Evolutionary conservation across 169 alveolate genomes (phyloP).

Genomic region (Eimeria brunetti): DNA sequence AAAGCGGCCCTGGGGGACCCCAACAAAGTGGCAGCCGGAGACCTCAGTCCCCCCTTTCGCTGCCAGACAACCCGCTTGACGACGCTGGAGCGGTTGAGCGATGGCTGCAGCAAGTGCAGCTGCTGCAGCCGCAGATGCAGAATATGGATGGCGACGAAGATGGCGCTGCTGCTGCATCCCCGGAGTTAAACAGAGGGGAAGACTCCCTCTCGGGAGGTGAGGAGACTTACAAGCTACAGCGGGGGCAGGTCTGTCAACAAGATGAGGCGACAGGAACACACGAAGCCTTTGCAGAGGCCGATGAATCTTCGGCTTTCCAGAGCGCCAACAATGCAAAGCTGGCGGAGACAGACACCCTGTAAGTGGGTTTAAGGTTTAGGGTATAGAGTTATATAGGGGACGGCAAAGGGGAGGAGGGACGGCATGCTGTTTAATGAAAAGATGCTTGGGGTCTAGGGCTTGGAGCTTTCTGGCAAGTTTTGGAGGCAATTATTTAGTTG

Average conservation of each 20-base stretch:
- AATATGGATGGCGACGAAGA: not conserved
- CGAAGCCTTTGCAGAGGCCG: conserved; percentile 61
- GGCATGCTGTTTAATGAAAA: not conserved
- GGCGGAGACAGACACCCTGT: conserved; percentile 28
- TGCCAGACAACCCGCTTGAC: conserved; percentile 41
- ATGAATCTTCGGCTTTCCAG: conserved; percentile 1
- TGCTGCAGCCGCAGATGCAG: conserved; percentile 8
- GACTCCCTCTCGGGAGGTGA: not conserved
- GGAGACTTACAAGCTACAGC: conserved; percentile 1
- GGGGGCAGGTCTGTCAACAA: conserved; percentile 54
- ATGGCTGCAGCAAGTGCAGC: conserved; percentile 73
- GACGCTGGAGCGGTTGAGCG: conserved; percentile 58
- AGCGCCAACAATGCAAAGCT: not conserved
- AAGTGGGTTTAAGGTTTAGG: not conserved
- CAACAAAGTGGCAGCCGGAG: conserved; percentile 5
- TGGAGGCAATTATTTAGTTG: not conserved
- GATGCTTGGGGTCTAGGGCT: not conserved
- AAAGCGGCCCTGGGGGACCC: not conserved
- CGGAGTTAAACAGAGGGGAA: not conserved
- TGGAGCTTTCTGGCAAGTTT: not conserved
- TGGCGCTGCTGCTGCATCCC: not conserved
- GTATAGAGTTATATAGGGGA: not conserved
- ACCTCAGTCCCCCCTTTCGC: not conserved
- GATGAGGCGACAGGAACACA: conserved; percentile 28
- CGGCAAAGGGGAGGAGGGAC: not conserved